Conservation (phyloP, 1,139 yeast genomes). For the Hansenula sp. region DNA sequence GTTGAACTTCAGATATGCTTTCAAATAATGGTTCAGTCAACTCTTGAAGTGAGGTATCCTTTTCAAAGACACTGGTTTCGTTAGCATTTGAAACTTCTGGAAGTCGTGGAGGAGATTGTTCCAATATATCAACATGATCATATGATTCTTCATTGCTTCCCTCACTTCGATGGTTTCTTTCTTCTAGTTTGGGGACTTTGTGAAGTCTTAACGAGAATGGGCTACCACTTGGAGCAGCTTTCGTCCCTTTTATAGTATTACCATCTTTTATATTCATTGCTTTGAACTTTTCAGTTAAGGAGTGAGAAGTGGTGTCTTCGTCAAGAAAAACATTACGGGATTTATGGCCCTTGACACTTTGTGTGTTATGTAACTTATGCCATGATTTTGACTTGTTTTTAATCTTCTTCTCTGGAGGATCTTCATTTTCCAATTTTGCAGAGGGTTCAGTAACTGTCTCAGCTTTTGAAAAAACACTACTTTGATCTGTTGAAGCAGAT, state of each 20-base stretch:
- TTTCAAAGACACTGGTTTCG: not conserved
- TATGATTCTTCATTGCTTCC: constrained; percentile 10
- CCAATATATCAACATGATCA: constrained; percentile 17
- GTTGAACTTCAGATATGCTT: too few species aligned
- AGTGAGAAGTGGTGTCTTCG: not conserved
- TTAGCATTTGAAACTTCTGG: constrained; percentile 2
- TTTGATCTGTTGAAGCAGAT: not conserved
- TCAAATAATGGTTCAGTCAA: too few species aligned
- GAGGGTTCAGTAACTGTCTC: not conserved
- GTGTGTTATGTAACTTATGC: not conserved
- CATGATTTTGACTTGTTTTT: not conserved
- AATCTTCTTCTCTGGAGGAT: not conserved
- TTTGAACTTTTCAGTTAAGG: not conserved
- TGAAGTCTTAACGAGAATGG: not conserved
- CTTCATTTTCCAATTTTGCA: not conserved
- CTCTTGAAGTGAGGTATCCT: not conserved
- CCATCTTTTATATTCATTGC: not conserved
- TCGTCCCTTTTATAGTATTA: too few species aligned
- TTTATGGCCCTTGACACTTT: not conserved
- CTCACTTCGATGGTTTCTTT: not conserved
- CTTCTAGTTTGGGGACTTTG: not conserved
- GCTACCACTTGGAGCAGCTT: not conserved
- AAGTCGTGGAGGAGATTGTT: constrained; percentile 14
- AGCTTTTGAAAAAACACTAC: constrained; percentile 1
- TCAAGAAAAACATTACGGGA: not conserved